Conservation (phyloP, 176 grass and related monocot species). For the Oryza coarctata region DNA sequence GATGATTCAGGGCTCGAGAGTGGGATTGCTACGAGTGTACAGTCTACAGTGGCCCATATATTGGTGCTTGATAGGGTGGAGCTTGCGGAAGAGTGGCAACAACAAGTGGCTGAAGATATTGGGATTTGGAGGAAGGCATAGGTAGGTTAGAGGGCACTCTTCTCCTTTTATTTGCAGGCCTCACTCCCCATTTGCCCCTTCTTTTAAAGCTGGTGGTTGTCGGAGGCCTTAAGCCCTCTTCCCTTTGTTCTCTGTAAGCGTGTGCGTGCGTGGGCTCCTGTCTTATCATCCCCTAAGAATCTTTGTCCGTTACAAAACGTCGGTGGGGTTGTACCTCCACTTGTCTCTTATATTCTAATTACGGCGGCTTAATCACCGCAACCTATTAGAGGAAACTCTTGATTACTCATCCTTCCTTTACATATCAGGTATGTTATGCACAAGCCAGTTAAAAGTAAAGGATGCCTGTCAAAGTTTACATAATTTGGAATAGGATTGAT, state of each 20-base stretch:
- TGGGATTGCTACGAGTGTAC: background rate
- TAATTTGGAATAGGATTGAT: conserved; percentile 38
- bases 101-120: conserved; percentile 32
- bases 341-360: conserved; percentile 27
- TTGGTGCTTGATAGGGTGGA: conserved; percentile 28
- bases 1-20: conserved; percentile 27
- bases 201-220: conserved; percentile 55
- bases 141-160: conserved; percentile 34
- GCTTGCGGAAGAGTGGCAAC: conserved; percentile 16
- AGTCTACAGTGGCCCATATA: conserved; percentile 4
- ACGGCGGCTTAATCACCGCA: background rate
- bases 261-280: conserved; percentile 26
- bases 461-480: conserved; percentile 15
- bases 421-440: conserved; percentile 13
- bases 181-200: conserved; percentile 34
- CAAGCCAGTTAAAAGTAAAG: conserved; percentile 33
- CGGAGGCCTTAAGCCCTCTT: conserved; percentile 31
- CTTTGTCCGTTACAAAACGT: conserved; percentile 44
- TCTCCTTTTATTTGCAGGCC: conserved; percentile 35
- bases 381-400: conserved; percentile 28
- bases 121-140: conserved; percentile 32
- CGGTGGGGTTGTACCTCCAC: conserved; percentile 39
- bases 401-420: conserved; percentile 19
- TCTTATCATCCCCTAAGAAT: conserved; percentile 43
- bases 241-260: conserved; percentile 39